phyloP scores from a whole-genome alignment of 1,284 basidiomycete species.

The Anthracocystis panici-leucophaei region DNA sequence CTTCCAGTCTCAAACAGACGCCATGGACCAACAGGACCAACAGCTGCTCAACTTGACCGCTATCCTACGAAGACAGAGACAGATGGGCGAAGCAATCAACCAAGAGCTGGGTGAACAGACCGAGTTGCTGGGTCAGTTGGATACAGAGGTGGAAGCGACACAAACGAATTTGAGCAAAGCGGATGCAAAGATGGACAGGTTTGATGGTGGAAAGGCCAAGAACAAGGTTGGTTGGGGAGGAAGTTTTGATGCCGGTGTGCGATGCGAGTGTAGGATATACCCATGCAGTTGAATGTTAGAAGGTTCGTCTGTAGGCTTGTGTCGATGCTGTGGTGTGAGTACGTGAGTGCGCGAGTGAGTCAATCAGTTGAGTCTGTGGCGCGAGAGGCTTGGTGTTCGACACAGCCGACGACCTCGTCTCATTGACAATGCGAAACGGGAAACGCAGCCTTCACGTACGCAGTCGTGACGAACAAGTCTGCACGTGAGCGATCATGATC shows the following conservation, averaged over 20 bases:
- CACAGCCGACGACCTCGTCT: no score
- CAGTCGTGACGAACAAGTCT: no score
- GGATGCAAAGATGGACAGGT: slow-evolving; percentile 79
- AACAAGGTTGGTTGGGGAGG: slow-evolving; percentile 26
- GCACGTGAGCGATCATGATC: no score
- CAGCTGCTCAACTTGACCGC: slow-evolving; percentile 83
- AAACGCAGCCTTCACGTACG: no score
- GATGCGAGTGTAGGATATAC: slow-evolving; percentile 1
- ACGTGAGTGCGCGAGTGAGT: no score
- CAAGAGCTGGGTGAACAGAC: slow-evolving; percentile 86
- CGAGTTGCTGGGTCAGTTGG: slow-evolving; percentile 84
- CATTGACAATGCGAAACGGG: no score
- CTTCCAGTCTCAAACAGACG: slow-evolving; percentile 80
- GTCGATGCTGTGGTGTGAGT: no score
- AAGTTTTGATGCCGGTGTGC: slow-evolving; percentile 23
- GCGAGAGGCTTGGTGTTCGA: no score
- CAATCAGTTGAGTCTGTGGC: no score
- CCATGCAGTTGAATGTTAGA: not conserved
- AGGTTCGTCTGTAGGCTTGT: no score
- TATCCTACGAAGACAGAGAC: slow-evolving; percentile 85
- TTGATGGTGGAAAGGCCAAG: slow-evolving; percentile 46
- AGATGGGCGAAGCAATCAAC: slow-evolving; percentile 87
- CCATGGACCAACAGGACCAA: slow-evolving; percentile 85
- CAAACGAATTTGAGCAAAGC: slow-evolving; percentile 82
- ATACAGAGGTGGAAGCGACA: slow-evolving; percentile 79